phyloP scores from a whole-genome alignment of 306 rosid species.

The Canavalia gladiata region DNA sequence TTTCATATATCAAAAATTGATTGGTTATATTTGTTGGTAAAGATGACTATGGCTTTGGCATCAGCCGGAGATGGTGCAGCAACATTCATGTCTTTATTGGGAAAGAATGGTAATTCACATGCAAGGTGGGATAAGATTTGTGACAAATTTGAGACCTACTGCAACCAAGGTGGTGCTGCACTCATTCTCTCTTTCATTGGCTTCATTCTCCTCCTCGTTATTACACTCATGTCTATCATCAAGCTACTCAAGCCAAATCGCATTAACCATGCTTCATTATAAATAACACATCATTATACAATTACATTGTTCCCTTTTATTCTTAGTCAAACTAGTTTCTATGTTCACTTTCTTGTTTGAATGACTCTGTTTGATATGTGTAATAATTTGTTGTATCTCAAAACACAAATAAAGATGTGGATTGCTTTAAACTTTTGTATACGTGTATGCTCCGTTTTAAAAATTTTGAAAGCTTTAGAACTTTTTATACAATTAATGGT shows the following conservation, averaged over 20 bases:
- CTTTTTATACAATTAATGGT: background rate
- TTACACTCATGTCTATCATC: constrained; percentile 65
- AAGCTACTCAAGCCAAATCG: constrained; percentile 65
- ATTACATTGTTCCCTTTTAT: background rate
- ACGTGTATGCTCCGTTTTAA: too few relatives aligned
- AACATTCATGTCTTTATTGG: constrained; percentile 83
- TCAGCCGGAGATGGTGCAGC: constrained; percentile 91
- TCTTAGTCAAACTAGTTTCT: background rate
- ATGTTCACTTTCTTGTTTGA: constrained; percentile 28
- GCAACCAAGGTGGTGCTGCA: constrained; percentile 74
- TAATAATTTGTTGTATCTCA: constrained; percentile 12
- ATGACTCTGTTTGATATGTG: constrained; percentile 6
- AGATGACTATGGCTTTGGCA: constrained; percentile 68
- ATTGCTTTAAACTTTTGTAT: background rate
- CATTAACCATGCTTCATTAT: constrained; percentile 45
- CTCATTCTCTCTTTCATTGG: constrained; percentile 77
- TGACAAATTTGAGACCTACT: constrained; percentile 72
- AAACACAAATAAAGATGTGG: constrained; percentile 40
- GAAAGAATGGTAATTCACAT: constrained; percentile 84
- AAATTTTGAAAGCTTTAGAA: background rate
- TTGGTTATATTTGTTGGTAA: background rate
- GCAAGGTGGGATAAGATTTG: constrained; percentile 94
- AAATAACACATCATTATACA: background rate
- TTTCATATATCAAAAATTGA: background rate
- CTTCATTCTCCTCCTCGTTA: constrained; percentile 66